Evolutionary conservation across 129 eudicot species (phyloP), one percentile per base, ranked within the genome.

Genomic region (Escallonia herrerae): DNA sequence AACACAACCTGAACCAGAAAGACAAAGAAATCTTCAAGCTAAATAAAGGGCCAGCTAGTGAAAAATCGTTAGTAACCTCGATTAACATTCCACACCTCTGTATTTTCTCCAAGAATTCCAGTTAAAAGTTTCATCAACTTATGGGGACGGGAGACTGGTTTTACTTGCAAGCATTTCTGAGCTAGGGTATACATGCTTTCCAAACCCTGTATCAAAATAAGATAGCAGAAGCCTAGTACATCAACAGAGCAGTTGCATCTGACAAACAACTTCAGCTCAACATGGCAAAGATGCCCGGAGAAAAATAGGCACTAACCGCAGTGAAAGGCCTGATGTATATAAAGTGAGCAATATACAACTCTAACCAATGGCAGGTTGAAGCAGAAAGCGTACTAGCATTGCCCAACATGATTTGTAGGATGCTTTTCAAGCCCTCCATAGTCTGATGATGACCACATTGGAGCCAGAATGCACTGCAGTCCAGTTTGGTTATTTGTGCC

Each of bases 401-500:
- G 58, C 99, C 99, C 76, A 89, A 73, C 95, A 94, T 73, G 67
- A 94, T 82, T 74, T 94, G 97, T 51, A 94, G 78, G 81, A 94
- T 47, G 65, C 62, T 82, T 73, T 87, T 84, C 60, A 94, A 81
- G 62, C 84, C 94, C 45, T 74, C 86, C 69, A 76, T 79, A n/a
- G 99, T 94, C 66, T 83, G 78, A 72, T 74, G 74, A 75, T 89
- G 99, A 62, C 71, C 86, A 65, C 99, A 94, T 56, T 94, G 91
- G 82, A 94, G 93, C 99, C 99, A 94, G 81, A 69, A 94, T 61
- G 85, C 67, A 84, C 95, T 89, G 88, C 97, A 94, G 62, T 94
- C 97, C 79, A 94, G 72, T 74, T 94, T 94, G n/a, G 90, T 89
- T 15, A 94, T 78, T 74, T 90, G 99, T 59, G 72, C 86, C 64